Conservation (phyloP, 2,329 filamentous ascomycete genomes). For the Penicillium polonicum region DNA sequence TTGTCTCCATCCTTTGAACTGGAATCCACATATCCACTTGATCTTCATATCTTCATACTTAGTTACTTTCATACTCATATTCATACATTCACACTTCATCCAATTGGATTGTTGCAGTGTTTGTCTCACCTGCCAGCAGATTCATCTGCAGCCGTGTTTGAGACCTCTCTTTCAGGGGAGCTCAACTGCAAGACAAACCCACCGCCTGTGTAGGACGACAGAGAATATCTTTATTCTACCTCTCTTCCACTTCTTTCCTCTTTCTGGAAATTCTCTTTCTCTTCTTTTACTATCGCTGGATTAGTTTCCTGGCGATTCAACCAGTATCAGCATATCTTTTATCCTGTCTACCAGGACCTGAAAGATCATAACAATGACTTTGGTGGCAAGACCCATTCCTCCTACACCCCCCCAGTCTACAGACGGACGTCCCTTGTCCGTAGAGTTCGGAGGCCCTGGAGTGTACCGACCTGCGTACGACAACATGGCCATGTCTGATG, state of each 20-base stretch:
- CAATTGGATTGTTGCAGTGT: conserved; percentile 18
- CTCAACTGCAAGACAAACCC: conserved; percentile 12
- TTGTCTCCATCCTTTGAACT: neutral
- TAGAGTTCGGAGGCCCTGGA: conserved; percentile 17
- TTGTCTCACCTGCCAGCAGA: conserved; percentile 18
- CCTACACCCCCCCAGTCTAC: conserved; percentile 34
- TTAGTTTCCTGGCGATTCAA: conserved; percentile 5
- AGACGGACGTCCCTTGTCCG: conserved; percentile 22
- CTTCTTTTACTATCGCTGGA: conserved; percentile 10
- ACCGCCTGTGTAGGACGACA: conserved; percentile 13
- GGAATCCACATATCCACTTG: neutral
- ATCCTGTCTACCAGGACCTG: conserved; percentile 4
- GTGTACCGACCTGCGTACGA: conserved; percentile 17
- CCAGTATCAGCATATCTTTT: conserved; percentile 1
- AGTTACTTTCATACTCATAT: conserved; percentile 1
- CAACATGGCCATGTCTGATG: conserved; percentile 1
- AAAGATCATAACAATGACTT: conserved; percentile 10
- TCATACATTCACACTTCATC: neutral
- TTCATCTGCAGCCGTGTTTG: conserved; percentile 18
- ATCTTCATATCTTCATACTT: conserved; percentile 6
- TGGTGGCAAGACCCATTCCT: conserved; percentile 20
- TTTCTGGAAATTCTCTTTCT: conserved; percentile 19
- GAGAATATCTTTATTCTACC: conserved; percentile 15
- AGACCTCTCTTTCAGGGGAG: conserved; percentile 17
- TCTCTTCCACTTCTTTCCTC: conserved; percentile 25